Evolutionary conservation across 768 basidiomycete genomes (phyloP), one percentile per base, ranked within the genome.

Genomic region (Lactarius evosmus): DNA sequence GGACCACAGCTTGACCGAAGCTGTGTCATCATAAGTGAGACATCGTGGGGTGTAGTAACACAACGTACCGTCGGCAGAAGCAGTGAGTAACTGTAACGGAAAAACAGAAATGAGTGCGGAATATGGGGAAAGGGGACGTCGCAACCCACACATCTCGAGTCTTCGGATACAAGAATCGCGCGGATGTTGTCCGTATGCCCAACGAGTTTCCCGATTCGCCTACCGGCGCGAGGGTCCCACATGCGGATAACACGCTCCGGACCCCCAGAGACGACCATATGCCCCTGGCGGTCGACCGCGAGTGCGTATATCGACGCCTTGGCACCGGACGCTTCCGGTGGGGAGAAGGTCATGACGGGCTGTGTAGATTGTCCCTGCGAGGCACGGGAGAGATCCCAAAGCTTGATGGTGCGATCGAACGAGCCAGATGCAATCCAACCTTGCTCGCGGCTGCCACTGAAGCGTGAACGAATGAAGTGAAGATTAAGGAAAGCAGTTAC

Each of bases 161-260:
- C 95, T 32, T 95, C 93, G 6, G 91, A 92, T 1, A 98, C 80
- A 25, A 95, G 74, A 50, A 98, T 89, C 4, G 93, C 85, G 9
- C 96, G 83, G 64, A 99, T 95, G 69, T 98, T 98, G 74, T 99
- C 97, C 0, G 96, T 96, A 73, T 99, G 96, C 0, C 96, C 96
- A 7, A 98, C 93, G 0, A 98, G 82, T 71, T 97, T 93, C 12
- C 88, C 86, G 72, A 76, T 86, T 50, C 90, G 80, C 70, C 88
- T 91, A 9, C 91, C 91, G 1, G 86, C 82, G 17, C 97, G 82
- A 4, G 95, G 93, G 72, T 99, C 97, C 95, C 95, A 99, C 65
- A 97, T 77, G 25, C 95, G 79, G 29, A 99, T 79, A 2, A 98
- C 90, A 27, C 92, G 82, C 72, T 98, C 96, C 0, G 96, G 96